Evolutionary conservation across 768 basidiomycete genomes (phyloP), one percentile per base, ranked within the genome.

Genomic region (Gyrodon lividus): DNA sequence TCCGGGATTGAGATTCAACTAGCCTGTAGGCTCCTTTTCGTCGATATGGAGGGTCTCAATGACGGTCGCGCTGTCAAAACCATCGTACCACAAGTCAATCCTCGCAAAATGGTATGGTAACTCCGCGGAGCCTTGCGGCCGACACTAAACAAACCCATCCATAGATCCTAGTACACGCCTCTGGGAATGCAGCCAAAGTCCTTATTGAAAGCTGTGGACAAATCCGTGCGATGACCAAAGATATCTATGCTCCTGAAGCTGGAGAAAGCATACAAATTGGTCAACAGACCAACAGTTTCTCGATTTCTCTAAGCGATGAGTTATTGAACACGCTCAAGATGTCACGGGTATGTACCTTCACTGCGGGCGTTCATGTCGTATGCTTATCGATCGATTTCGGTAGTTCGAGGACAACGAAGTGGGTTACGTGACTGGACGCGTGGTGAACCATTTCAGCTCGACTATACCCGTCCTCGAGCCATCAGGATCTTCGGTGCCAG

Each of bases 381-480:
- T 55, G 9, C 39, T 60, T 31, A 49, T 41, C 13, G 26, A 26
- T 41, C 28, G 41, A 10, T 42, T 20, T 49, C 31, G 55, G 19
- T 33, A 98, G 94, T 98, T 97, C 65, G 97, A 98, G 63, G 96
- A 98, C 67, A 98, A 94, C 61, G 94, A 98, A 70, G 89, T 99
- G 40, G 93, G 91, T 16, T 95, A 86, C 67, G 84, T 99, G 39
- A 83, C 85, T 19, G 97, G 97, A 19, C 82, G 89, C n/a, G 84
- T 98, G 28, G 78, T 87, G 4, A 81, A 86, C 26, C 87, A 90
- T 50, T 84, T 92, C 16, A 92, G 86, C 55, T 92, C 95, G 2
- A 90, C 85, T 5, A 86, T 98, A 48, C 94, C 96, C 1, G 82
- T 86, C 13, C 83, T 99, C 24, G 95, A 97, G 63, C 86, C 87